Base-by-base conservation (phyloP, 176 grass and related monocot genomes). In the Saccharum spontaneum region DNA sequence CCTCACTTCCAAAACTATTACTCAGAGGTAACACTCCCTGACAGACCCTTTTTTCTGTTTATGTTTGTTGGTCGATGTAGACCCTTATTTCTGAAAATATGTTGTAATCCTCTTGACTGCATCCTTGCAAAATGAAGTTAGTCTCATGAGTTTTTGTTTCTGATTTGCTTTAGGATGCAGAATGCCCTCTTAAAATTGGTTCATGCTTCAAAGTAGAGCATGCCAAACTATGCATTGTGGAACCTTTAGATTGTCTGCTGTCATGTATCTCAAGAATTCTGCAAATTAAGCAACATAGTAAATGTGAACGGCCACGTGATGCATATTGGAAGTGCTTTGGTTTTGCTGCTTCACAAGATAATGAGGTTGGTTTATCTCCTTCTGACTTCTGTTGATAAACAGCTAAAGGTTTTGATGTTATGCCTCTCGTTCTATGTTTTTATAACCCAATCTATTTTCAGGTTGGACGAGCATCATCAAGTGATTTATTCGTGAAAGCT, bases 301-400 rank as follows among this genome's bases (percentile, higher is more conserved):
- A 84, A 86, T 89, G 68, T 87, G 77, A 85, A n/a, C 83, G 38
- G 72, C 79, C 84, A 82, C 63, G 55, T 71, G 88, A 89, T 64
- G 60, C 78, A 83, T 45, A 79, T 84, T 97, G 92, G 92, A 89
- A 90, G 43, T 93, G 86, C 85, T 97, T 97, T 31, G 88, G 81
- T 85, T 93, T 97, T 72, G 91, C 92, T 84, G 62, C 87, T 93
- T 89, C 92, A 78, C 92, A 94, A 85, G 92, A 94, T 82, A 85
- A 83, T 78, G 90, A 93, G 95, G 95, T 97, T 87, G 82, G 65
- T 73, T 38, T 80, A 30, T 85, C 41, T 80, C 65, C 59, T 59
- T 50, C 28, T 89, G 24, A 82, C 40, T 52, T 65, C 37, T 28
- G 71, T 30, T 49, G 43, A 49, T 73, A 48, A 74, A 77, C 43